Conservation (phyloP, 768 basidiomycete genomes). For the Suillus subalutaceus region DNA sequence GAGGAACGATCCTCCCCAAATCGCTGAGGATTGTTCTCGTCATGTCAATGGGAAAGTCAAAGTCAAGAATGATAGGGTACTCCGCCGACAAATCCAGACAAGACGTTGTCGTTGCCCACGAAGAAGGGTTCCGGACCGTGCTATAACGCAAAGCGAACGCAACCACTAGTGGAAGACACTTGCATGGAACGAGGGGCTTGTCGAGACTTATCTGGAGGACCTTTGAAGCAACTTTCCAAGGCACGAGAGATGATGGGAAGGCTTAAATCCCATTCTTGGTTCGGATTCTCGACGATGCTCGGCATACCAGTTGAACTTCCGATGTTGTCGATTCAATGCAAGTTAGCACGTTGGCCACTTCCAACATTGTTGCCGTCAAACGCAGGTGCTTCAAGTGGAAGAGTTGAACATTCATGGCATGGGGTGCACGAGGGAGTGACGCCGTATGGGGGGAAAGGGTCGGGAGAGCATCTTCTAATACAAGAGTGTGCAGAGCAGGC, state of each 20-base stretch:
- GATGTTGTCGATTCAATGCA: neutral
- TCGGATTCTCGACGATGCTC: neutral
- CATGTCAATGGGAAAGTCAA: neutral
- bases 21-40: neutral
- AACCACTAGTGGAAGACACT: neutral
- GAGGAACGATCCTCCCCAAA: neutral
- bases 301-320: neutral
- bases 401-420: neutral
- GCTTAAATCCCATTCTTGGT: neutral
- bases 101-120: neutral
- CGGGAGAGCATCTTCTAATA: conserved; percentile 40
- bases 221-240: neutral
- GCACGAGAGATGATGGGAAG: neutral
- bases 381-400: neutral
- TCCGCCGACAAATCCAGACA: neutral
- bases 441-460: neutral
- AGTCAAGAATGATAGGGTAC: neutral
- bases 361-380: neutral
- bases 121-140: neutral
- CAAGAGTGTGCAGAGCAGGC: conserved; percentile 36
- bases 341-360: conserved; percentile 2
- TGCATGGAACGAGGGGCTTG: neutral
- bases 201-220: neutral
- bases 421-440: neutral
- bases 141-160: neutral